These are phyloP conservation scores for Exserohilum turcica DNA, from an alignment of 2,329 filamentous ascomycete genomes.

Conservation along the genomic window DNA sequence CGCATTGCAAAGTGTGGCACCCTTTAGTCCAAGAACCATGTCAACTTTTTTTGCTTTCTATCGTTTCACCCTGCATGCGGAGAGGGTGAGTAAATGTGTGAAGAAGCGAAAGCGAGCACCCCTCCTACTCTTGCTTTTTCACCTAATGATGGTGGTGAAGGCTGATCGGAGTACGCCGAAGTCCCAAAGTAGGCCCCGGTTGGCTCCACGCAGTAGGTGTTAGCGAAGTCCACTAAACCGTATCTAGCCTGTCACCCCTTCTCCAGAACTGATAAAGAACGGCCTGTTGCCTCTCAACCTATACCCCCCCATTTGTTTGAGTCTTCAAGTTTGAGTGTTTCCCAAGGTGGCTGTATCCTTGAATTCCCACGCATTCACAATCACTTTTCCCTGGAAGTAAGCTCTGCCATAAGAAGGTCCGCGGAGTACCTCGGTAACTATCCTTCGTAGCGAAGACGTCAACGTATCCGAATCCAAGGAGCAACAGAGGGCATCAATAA, in stretches of 20 bases:
- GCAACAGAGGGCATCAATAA: background rate
- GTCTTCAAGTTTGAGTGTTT: background rate
- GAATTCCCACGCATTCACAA: background rate
- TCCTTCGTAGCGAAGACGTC: background rate
- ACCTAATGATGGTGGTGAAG: background rate
- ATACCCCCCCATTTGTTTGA: background rate
- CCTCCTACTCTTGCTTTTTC: slow-evolving; percentile 12
- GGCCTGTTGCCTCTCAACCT: background rate
- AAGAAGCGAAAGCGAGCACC: background rate
- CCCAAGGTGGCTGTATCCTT: background rate
- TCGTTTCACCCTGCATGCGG: background rate
- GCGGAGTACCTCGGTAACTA: too few species aligned
- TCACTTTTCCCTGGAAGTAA: too few species aligned
- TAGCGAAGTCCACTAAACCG: slow-evolving; percentile 24
- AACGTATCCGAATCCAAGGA: background rate
- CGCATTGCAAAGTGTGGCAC: slow-evolving; percentile 11
- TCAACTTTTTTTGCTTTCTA: slow-evolving; percentile 1
- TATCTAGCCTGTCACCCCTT: slow-evolving; percentile 5
- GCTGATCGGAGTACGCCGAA: slow-evolving; percentile 27
- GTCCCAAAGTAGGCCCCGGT: slow-evolving; percentile 8
- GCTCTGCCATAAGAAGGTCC: too few species aligned
- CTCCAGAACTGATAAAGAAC: slow-evolving; percentile 24
- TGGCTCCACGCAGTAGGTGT: slow-evolving; percentile 23
- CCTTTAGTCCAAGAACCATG: background rate
- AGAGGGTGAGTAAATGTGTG: background rate